Percentiles rank a stretch among this genome's conserved stretches.
Evolutionary conservation across 1,284 basidiomycete species (phyloP).

Genomic region (Ustilago curta): DNA sequence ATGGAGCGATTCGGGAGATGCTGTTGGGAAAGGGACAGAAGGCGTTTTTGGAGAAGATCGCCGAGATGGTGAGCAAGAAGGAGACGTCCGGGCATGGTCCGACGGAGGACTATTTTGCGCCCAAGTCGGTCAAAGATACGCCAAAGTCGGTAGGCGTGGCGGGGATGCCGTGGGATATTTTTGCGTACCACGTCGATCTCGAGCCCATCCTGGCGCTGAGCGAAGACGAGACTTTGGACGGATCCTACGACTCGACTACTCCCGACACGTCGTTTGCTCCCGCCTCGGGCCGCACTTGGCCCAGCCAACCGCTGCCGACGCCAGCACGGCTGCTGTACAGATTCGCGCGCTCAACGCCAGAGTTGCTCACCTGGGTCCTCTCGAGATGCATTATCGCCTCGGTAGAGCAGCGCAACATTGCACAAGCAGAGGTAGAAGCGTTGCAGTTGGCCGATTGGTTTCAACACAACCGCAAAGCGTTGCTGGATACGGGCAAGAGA

Average conservation of each 20-base stretch:
- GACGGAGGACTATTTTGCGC: slow-evolving; percentile 30
- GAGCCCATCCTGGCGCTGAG: slow-evolving; percentile 23
- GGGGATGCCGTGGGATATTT: slow-evolving; percentile 32
- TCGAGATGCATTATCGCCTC: slow-evolving; percentile 53
- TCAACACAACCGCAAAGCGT: slow-evolving; percentile 19
- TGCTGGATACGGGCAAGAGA: slow-evolving; percentile 23
- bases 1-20: slow-evolving; percentile 53
- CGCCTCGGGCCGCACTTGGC: slow-evolving; percentile 28
- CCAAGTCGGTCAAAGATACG: background rate
- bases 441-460: slow-evolving; percentile 53
- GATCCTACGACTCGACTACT: background rate
- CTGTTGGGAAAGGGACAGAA: slow-evolving; percentile 57
- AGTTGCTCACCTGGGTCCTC: slow-evolving; percentile 56
- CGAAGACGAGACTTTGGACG: slow-evolving; percentile 14
- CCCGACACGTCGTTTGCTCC: slow-evolving; percentile 34
- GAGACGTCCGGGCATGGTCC: background rate
- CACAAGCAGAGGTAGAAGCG: slow-evolving; percentile 54
- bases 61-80: slow-evolving; percentile 26
- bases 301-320: slow-evolving; percentile 14
- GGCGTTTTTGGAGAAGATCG: slow-evolving; percentile 53
- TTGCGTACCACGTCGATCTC: slow-evolving; percentile 34
- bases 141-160: background rate
- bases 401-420: slow-evolving; percentile 41
- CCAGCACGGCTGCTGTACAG: slow-evolving; percentile 56
- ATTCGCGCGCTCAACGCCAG: slow-evolving; percentile 56